phyloP scores from a whole-genome alignment of 257 asterid genomes.

The Lantana camara region DNA sequence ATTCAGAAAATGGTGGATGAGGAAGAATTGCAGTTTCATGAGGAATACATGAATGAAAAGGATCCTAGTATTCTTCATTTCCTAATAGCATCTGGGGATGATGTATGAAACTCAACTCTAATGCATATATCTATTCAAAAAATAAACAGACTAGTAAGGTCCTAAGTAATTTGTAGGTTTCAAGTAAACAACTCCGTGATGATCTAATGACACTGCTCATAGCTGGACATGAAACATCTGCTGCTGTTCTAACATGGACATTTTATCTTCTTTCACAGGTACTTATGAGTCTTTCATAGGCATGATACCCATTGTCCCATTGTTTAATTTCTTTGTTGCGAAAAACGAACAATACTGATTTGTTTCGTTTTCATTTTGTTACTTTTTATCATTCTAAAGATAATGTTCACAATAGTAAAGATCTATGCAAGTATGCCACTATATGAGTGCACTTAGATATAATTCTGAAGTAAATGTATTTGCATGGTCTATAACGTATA shows the following conservation, averaged over 20 bases:
- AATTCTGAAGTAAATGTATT: background rate
- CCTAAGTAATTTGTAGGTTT: constrained; percentile 64
- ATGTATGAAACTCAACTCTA: constrained; percentile 50
- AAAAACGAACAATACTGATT: background rate
- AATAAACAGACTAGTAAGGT: constrained; percentile 29
- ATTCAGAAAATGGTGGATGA: constrained; percentile 88
- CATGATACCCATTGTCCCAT: background rate
- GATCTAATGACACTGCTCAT: constrained; percentile 98
- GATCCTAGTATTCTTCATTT: constrained; percentile 99
- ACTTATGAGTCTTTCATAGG: constrained; percentile 3
- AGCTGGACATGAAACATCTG: constrained; percentile 99
- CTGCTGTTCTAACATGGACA: constrained; percentile 98
- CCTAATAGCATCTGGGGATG: constrained; percentile 93
- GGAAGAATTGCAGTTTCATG: constrained; percentile 96
- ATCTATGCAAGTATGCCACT: background rate
- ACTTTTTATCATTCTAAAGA: background rate
- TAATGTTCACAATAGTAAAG: background rate
- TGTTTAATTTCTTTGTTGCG: background rate
- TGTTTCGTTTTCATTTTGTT: background rate
- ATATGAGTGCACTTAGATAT: too few relatives aligned
- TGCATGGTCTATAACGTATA: background rate
- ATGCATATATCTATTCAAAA: constrained; percentile 21
- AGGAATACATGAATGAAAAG: constrained; percentile 95
- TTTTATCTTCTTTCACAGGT: constrained; percentile 94
- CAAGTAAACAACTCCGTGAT: constrained; percentile 99